These are phyloP conservation scores for Intubia oerlemansii DNA, from an alignment of 2,329 filamentous ascomycete species.

Conservation along the genomic window DNA sequence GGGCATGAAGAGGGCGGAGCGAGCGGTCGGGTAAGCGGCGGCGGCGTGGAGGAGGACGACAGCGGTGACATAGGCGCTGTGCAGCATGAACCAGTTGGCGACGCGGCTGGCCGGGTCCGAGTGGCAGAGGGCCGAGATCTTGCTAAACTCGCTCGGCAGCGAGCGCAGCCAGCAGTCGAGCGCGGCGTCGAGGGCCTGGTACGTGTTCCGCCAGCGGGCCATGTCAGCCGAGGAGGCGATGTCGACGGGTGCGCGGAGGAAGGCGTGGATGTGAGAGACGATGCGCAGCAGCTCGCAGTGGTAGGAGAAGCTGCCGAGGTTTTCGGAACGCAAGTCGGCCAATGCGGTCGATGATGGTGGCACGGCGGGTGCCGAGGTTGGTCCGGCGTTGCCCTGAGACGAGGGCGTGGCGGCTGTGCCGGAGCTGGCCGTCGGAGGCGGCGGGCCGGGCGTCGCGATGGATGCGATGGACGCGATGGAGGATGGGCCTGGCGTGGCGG, in stretches of 20 bases:
- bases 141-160: conserved; percentile 64
- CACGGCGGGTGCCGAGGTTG: no score
- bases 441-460: neutral
- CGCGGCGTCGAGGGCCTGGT: conserved; percentile 63
- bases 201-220: conserved; percentile 71
- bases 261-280: conserved; percentile 67
- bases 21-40: conserved; percentile 74
- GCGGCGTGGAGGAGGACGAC: conserved; percentile 81
- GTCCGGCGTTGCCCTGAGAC: no score
- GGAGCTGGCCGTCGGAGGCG: neutral
- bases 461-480: no score
- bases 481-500: no score
- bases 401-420: neutral
- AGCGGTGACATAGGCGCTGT: conserved; percentile 73
- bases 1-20: conserved; percentile 70
- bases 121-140: conserved; percentile 59
- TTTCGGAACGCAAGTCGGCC: no score
- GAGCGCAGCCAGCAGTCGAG: conserved; percentile 69
- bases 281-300: conserved; percentile 81
- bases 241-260: conserved; percentile 72
- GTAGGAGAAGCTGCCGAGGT: conserved; percentile 70
- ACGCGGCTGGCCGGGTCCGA: conserved; percentile 47
- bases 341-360: no score
- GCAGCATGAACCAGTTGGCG: conserved; percentile 77
- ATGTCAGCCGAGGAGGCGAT: conserved; percentile 68